Percentiles rank a stretch among this genome's conserved stretches.
Evolutionary conservation across 768 basidiomycete genomes (phyloP).

Genomic region (Lentinula aciculospora): DNA sequence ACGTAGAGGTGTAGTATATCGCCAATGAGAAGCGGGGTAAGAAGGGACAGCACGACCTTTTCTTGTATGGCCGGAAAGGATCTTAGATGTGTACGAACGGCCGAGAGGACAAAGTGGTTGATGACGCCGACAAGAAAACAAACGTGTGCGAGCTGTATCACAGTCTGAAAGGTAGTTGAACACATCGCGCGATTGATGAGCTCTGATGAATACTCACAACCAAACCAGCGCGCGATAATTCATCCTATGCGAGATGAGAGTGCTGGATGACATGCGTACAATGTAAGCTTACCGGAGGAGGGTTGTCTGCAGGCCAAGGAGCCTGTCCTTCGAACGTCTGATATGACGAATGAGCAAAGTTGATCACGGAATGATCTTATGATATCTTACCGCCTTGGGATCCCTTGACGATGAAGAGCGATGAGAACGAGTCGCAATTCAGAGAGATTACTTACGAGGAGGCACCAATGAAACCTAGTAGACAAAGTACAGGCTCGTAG

Average conservation of each 20-base stretch:
- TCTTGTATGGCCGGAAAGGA: slow-evolving; percentile 63
- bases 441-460: slow-evolving; percentile 30
- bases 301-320: slow-evolving; percentile 51
- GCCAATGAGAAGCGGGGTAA: slow-evolving; percentile 65
- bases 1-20: slow-evolving; percentile 62
- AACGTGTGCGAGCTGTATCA: slow-evolving; percentile 73
- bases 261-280: neutral
- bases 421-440: slow-evolving; percentile 4
- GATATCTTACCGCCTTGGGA: slow-evolving; percentile 50
- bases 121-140: slow-evolving; percentile 69
- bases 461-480: slow-evolving; percentile 61
- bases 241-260: slow-evolving; percentile 6
- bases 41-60: slow-evolving; percentile 56
- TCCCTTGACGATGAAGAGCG: slow-evolving; percentile 31
- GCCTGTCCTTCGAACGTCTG: slow-evolving; percentile 74
- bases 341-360: neutral
- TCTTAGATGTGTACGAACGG: slow-evolving; percentile 55
- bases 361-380: neutral
- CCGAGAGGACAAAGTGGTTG: slow-evolving; percentile 61
- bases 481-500: slow-evolving; percentile 67
- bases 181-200: neutral
- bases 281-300: slow-evolving; percentile 31
- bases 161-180: slow-evolving; percentile 27
- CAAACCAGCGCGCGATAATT: slow-evolving; percentile 54
- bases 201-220: slow-evolving; percentile 24